Evolutionary conservation across 331 rosid genomes (phyloP), one percentile per base, ranked within the genome.

Genomic region (Malus hybrid): DNA sequence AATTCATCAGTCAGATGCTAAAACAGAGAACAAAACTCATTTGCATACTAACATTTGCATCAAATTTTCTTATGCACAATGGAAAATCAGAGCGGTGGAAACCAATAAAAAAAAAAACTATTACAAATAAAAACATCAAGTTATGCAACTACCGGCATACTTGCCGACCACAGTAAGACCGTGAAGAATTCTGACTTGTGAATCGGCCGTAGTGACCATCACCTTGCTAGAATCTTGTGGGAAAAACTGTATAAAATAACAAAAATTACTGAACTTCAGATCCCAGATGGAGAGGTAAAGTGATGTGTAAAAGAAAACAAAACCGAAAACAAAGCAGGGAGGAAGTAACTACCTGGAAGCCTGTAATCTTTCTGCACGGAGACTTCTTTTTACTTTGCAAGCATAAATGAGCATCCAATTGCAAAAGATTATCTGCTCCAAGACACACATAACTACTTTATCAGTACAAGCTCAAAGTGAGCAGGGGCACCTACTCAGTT

Each of bases 181-280:
- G 6, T 86, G 88, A 79, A 95, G 92, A 80, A 95, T 80, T 86
- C 96, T 88, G 86, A 95, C 93, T 86, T 83, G 92, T 61, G 97
- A 95, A 84, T 89, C 92, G 13, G 99, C 97, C 82, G 88, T 85
- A 61, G 96, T 87, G 77, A 95, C 97, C 91, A 95, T 85, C 55
- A 92, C 88, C 76, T 84, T 89, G 90, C 84, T 83, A n/a, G 89
- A 83, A 82, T 92, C 96, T 75, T 84, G 88, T 9, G 93, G 93
- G 82, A 80, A 85, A 83, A 85, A 95, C 99, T 95, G 87, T 69
- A 86, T 56, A 69, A 54, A 75, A 80, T 46, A 71, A 71, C 22
- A 81, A 5, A 73, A 61, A 64, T 62, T 28, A 62, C 27, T 66
- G 65, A 22, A 39, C 10, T 32, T 29, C 54, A 24, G 46, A 20